Evolutionary conservation across 1,284 basidiomycete genomes (phyloP).

Genomic region (Fomitiporia mediterranea): DNA sequence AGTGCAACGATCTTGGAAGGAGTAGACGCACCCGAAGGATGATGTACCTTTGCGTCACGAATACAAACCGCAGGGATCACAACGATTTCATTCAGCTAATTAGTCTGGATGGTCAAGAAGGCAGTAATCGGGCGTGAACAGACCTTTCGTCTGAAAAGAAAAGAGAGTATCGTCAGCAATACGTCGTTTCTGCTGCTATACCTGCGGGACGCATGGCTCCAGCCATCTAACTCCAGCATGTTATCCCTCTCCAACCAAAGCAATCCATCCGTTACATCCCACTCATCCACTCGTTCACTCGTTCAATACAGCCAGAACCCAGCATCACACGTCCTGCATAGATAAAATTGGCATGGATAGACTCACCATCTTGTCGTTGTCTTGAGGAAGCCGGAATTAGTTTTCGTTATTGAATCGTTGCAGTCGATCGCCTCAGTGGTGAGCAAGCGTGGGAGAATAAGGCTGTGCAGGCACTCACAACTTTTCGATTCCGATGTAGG

Average conservation of each 20-base stretch:
- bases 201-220: slow-evolving; percentile 20
- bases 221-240: slow-evolving; percentile 19
- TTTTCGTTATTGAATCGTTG: too few relatives aligned
- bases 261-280: not conserved
- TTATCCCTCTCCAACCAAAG: not conserved
- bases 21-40: slow-evolving; percentile 73
- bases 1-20: slow-evolving; percentile 15
- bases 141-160: slow-evolving; percentile 69
- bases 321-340: slow-evolving; percentile 6
- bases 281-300: not conserved
- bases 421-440: too few relatives aligned
- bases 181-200: not conserved
- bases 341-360: not conserved
- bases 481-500: not conserved
- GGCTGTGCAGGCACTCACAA: not conserved
- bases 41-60: slow-evolving; percentile 70
- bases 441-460: not conserved
- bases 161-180: slow-evolving; percentile 19
- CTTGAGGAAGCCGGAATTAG: not conserved
- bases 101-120: slow-evolving; percentile 8
- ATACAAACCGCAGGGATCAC: slow-evolving; percentile 25
- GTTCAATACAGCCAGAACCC: not conserved
- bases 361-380: slow-evolving; percentile 17
- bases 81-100: too few relatives aligned
- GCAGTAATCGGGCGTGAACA: slow-evolving; percentile 28